Evolutionary conservation across 495 filamentous ascomycete genomes (phyloP).

Genomic region (Aspergillus indologenus): DNA sequence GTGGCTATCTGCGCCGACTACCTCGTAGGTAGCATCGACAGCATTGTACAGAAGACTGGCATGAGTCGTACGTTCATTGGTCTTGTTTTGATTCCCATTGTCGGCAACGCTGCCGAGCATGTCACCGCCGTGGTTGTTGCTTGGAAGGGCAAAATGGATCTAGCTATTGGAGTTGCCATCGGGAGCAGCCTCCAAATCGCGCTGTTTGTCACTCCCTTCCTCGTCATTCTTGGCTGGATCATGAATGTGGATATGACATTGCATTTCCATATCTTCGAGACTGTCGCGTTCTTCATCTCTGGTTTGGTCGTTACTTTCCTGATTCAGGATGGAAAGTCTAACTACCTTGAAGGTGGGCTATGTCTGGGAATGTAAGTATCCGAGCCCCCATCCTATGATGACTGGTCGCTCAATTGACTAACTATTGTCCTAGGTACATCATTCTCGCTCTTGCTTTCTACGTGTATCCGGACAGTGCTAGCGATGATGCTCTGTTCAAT

Average conservation of each 20-base stretch:
- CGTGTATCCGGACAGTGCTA: slow-evolving; percentile 70
- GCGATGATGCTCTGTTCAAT: slow-evolving; percentile 20
- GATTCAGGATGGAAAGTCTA: slow-evolving; percentile 90
- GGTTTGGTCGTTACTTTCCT: slow-evolving; percentile 90
- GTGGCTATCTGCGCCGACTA: slow-evolving; percentile 95
- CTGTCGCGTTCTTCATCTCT: slow-evolving; percentile 85
- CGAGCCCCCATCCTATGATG: not conserved
- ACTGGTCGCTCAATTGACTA: not conserved
- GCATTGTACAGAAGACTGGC: slow-evolving; percentile 73
- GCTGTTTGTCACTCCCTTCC: slow-evolving; percentile 82
- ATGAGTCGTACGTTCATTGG: slow-evolving; percentile 97
- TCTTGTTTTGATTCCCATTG: slow-evolving; percentile 91
- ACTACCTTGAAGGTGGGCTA: slow-evolving; percentile 93
- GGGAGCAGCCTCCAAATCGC: slow-evolving; percentile 94
- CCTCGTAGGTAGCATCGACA: slow-evolving; percentile 89
- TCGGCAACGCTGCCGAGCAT: slow-evolving; percentile 96
- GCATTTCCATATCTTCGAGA: slow-evolving; percentile 91
- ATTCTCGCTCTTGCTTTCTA: slow-evolving; percentile 90
- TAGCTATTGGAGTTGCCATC: slow-evolving; percentile 91
- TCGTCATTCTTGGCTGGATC: slow-evolving; percentile 92
- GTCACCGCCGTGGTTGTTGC: slow-evolving; percentile 92
- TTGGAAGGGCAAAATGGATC: slow-evolving; percentile 94
- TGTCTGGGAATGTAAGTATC: slow-evolving; percentile 67
- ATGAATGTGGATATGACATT: slow-evolving; percentile 81
- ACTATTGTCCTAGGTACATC: slow-evolving; percentile 50